Base-by-base conservation (phyloP, 306 rosid genomes). In the Pterocarpus macrocarpus region DNA sequence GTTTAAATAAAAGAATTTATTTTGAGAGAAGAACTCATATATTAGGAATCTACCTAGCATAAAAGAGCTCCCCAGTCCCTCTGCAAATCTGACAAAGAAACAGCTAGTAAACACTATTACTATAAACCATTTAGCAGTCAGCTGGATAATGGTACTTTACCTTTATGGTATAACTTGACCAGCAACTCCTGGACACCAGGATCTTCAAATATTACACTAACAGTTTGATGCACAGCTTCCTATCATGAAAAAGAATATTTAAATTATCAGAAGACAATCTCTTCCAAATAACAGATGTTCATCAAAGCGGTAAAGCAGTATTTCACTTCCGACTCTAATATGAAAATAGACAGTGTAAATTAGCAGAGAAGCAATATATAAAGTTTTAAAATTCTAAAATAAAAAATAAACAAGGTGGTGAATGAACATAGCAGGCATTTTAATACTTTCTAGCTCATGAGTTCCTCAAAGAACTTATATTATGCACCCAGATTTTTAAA, bases 191-290 rank as follows among this genome's bases (percentile, higher is more conserved):
- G 96, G 80, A 95, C 99, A 67, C 98, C 99, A 38, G 99, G 99
- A 84, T 95, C 98, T 89, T 95, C 98, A 85, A 95, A 95, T 84
- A 95, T 95, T 56, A 95, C 99, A 79, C 90, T 84, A 64, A 93
- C 98, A n/a, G 98, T 95, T 87, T 84, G 98, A 81, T 81, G 97
- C 82, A 93, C 98, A 55, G 96, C 97, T 89, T 91, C 99, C 99
- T 95, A 77, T 33, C 70, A 84, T 77, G 87, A 78, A 81, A 50
- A 81, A 50, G 63, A 50, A 73, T 34, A 70, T 36, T 84, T 10
- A 71, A 39, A 55, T 61, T 55, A 39, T 66, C 69, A 57, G 67
- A 64, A 67, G n/a, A 50, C 59, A 49, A 66, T 52, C 70, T 83
- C 52, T 74, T 70, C 53, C 68, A 59, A 73, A 76, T 47, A 83